phyloP scores from a whole-genome alignment of 75 land plant species.

The Cupressus sempervirens region DNA sequence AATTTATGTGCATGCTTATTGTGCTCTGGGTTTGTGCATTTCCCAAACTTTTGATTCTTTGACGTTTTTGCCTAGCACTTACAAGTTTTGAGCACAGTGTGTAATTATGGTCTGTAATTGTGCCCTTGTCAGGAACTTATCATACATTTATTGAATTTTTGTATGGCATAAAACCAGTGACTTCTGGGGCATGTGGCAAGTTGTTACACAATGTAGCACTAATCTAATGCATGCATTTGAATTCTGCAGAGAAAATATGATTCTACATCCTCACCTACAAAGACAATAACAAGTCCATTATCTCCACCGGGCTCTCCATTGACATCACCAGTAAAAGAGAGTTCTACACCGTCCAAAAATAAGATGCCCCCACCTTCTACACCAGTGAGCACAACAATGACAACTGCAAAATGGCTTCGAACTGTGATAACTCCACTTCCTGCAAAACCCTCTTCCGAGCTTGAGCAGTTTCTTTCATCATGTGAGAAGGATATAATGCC shows the following conservation, averaged over 20 bases:
- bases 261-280: constrained; percentile 57
- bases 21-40: neutral
- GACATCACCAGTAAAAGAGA: constrained; percentile 44
- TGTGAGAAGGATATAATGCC: constrained; percentile 69
- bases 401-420: constrained; percentile 96
- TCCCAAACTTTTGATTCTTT: neutral
- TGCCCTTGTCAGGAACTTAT: neutral
- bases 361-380: constrained; percentile 67
- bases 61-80: neutral
- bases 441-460: constrained; percentile 67
- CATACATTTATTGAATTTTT: neutral
- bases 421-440: constrained; percentile 73
- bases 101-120: constrained; percentile 5
- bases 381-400: constrained; percentile 89
- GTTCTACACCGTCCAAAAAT: constrained; percentile 11
- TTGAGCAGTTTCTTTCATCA: constrained; percentile 57
- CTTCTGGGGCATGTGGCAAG: neutral
- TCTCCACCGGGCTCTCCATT: constrained; percentile 65
- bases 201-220: neutral
- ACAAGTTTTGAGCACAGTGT: neutral
- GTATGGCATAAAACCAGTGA: neutral
- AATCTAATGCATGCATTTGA: neutral
- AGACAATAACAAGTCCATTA: constrained; percentile 58
- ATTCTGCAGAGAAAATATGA: constrained; percentile 59
- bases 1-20: neutral